These are phyloP conservation scores for Globisporangium splendens DNA, from an alignment of 352 stramenopile genomes.

Conservation along the genomic window DNA sequence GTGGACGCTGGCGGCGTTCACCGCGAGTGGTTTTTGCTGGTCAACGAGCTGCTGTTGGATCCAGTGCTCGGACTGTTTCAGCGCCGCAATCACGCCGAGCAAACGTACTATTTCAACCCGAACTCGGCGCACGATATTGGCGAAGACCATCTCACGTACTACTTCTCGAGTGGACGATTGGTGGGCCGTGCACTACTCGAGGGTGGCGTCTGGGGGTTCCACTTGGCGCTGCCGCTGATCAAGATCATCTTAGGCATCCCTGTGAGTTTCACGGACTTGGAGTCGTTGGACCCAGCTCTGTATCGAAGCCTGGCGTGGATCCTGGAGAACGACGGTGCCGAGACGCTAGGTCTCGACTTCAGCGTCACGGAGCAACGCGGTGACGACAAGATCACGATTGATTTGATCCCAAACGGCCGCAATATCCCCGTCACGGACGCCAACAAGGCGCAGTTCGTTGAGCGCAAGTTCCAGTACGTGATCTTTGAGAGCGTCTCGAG, in stretches of 20 bases:
- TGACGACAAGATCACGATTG: conserved; percentile 46
- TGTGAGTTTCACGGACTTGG: too few species aligned
- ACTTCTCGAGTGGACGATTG: too few species aligned
- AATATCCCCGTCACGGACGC: conserved; percentile 61
- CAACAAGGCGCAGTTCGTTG: conserved; percentile 85
- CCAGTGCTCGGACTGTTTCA: too few species aligned
- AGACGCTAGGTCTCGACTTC: conserved; percentile 21
- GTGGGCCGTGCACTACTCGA: too few species aligned
- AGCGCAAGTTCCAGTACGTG: conserved; percentile 83
- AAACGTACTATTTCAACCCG: too few species aligned
- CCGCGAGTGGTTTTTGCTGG: too few species aligned
- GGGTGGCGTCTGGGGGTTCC: too few species aligned
- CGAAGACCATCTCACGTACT: not conserved
- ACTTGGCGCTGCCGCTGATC: too few species aligned
- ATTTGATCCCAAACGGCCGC: conserved; percentile 3
- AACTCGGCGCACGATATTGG: not conserved
- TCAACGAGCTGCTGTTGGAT: too few species aligned
- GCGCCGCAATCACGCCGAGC: too few species aligned
- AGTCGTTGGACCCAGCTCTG: conserved; percentile 32
- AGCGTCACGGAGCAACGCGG: conserved; percentile 9
- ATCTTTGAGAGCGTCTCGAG: conserved; percentile 53
- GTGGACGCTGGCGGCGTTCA: too few species aligned
- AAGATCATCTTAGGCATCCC: too few species aligned
- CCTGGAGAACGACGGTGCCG: conserved; percentile 11
- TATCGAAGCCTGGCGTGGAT: conserved; percentile 26